A percentile compares a stretch with the other conserved stretches of the same genome.
Conservation (phyloP, 345 rosid genomes). For the Eucalyptus virginea region DNA sequence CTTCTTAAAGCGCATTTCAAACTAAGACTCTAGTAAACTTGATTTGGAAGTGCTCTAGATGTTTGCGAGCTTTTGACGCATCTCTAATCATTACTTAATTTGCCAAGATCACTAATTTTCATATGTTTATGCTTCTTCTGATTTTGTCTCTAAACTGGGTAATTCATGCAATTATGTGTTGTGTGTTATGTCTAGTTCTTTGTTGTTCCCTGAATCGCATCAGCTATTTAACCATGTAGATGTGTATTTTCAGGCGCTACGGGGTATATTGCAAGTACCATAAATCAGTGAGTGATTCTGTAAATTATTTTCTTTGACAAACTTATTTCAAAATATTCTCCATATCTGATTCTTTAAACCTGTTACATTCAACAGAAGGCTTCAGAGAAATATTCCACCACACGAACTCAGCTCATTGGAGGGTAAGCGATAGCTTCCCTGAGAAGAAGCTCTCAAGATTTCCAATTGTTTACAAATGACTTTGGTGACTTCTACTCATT, state of each 20-base stretch:
- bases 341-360: background rate
- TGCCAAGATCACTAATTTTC: background rate
- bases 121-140: background rate
- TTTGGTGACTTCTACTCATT: background rate
- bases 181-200: background rate
- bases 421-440: slow-evolving; percentile 37
- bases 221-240: background rate
- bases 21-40: background rate
- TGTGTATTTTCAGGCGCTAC: slow-evolving; percentile 38
- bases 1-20: background rate
- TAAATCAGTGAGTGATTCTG: slow-evolving; percentile 34
- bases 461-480: background rate
- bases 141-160: background rate
- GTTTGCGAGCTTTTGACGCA: background rate
- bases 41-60: background rate
- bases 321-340: background rate
- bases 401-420: slow-evolving; percentile 71
- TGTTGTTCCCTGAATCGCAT: background rate
- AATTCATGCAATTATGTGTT: background rate
- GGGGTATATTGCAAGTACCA: slow-evolving; percentile 68
- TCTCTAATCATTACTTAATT: background rate
- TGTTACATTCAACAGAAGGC: slow-evolving; percentile 37
- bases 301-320: slow-evolving; percentile 1
- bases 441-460: background rate
- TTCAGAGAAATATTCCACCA: slow-evolving; percentile 39